phyloP scores from a whole-genome alignment of 192 early-diverging fungal species.

The Podila minutissima region DNA sequence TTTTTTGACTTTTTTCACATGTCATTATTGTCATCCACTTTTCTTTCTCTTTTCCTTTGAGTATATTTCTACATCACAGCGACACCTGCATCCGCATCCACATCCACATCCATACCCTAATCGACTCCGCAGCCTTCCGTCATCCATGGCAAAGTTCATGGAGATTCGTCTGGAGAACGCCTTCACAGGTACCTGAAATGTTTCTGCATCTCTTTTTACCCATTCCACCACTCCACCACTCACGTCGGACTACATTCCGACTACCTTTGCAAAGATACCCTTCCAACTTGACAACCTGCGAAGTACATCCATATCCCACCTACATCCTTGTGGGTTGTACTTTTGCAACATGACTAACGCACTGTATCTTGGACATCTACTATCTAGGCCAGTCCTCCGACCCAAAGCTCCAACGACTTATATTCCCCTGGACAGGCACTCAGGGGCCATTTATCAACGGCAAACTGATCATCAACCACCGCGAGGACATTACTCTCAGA shows the following conservation, averaged over 20 bases:
- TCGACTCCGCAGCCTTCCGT: neutral
- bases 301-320: too few species aligned
- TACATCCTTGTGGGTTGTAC: neutral
- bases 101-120: neutral
- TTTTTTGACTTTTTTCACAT: neutral
- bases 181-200: slow-evolving; percentile 27
- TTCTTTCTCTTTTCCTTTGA: neutral
- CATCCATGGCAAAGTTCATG: slow-evolving; percentile 28
- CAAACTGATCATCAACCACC: slow-evolving; percentile 37
- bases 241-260: too few species aligned
- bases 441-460: slow-evolving; percentile 45
- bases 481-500: slow-evolving; percentile 39
- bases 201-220: neutral
- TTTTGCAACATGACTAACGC: neutral
- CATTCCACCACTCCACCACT: neutral
- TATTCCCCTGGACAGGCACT: slow-evolving; percentile 47
- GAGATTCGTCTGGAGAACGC: slow-evolving; percentile 27
- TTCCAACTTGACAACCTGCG: too few species aligned
- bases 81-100: neutral
- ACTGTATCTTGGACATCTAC: neutral
- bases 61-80: neutral
- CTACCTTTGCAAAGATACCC: too few species aligned
- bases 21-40: too few species aligned
- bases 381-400: slow-evolving; percentile 19
- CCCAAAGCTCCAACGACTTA: slow-evolving; percentile 26